These are phyloP conservation scores for Alopecurus myosuroides DNA, from an alignment of 176 grass and related monocot genomes.

Conservation along the genomic window DNA sequence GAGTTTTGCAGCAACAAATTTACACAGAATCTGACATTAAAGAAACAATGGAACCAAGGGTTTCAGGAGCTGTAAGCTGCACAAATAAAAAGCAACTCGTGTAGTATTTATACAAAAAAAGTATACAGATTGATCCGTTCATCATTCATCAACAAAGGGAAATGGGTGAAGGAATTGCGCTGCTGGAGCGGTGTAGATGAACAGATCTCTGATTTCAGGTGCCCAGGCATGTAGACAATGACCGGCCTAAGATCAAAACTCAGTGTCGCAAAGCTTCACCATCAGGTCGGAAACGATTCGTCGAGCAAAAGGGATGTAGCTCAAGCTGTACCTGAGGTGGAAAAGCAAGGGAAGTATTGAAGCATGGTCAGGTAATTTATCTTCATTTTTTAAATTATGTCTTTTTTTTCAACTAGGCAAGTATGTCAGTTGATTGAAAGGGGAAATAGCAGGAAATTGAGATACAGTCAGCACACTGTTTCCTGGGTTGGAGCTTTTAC, in stretches of 20 bases:
- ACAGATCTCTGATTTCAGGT: background rate
- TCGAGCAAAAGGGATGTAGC: conserved; percentile 84
- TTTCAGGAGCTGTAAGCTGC: background rate
- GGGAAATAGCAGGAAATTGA: background rate
- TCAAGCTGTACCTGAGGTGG: conserved; percentile 80
- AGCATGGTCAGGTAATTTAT: background rate
- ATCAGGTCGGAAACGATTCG: conserved; percentile 69
- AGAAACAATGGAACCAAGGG: background rate
- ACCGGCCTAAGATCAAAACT: conserved; percentile 28
- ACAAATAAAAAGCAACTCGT: conserved; percentile 7
- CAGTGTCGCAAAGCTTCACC: conserved; percentile 77
- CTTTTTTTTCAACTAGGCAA: background rate
- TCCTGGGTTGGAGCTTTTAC: background rate
- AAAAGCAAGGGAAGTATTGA: background rate
- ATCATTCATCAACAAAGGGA: background rate
- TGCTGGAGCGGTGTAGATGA: background rate
- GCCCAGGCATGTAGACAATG: background rate
- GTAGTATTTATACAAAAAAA: background rate
- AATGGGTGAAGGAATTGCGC: background rate
- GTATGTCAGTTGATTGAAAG: background rate
- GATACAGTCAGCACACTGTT: background rate
- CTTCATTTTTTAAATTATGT: background rate
- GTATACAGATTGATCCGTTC: background rate
- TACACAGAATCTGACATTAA: background rate
- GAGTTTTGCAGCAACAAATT: background rate